Evolutionary conservation across 2,329 filamentous ascomycete species (phyloP).

Genomic region (Biscogniauxia mediterranea): DNA sequence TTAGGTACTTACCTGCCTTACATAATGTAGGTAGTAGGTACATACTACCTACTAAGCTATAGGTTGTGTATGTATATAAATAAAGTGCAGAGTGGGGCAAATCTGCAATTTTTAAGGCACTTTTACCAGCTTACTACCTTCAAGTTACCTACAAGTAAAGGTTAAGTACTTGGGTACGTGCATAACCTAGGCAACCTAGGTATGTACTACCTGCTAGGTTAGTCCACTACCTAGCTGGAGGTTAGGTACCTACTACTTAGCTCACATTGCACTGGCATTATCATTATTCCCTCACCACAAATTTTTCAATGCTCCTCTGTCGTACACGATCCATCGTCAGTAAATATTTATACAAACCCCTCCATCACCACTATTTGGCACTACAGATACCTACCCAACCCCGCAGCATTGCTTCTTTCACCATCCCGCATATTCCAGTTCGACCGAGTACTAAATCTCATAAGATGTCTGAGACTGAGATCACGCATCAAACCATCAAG

Average conservation of each 20-base stretch:
- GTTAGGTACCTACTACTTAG: not conserved
- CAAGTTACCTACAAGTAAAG: no score
- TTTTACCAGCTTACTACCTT: no score
- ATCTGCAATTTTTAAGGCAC: no score
- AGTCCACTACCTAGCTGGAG: no score
- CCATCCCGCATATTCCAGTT: conserved; percentile 2
- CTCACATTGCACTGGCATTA: not conserved
- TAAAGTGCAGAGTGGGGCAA: no score
- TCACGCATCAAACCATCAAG: conserved; percentile 57
- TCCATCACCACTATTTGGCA: not conserved
- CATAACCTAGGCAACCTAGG: no score
- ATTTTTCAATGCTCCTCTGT: conserved; percentile 21
- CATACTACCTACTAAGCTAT: no score
- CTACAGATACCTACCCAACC: not conserved
- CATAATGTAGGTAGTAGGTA: no score
- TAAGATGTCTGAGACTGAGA: conserved; percentile 40
- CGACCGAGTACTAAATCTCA: conserved; percentile 30
- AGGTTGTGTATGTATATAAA: no score
- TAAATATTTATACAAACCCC: not conserved
- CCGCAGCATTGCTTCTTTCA: conserved; percentile 1
- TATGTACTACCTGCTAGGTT: no score
- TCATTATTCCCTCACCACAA: conserved; percentile 16
- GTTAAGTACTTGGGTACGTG: no score
- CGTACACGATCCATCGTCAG: conserved; percentile 4
- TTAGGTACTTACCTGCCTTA: no score